These are phyloP conservation scores for Cunninghamia lanceolata DNA, from an alignment of 75 land plant species.

Conservation along the genomic window DNA sequence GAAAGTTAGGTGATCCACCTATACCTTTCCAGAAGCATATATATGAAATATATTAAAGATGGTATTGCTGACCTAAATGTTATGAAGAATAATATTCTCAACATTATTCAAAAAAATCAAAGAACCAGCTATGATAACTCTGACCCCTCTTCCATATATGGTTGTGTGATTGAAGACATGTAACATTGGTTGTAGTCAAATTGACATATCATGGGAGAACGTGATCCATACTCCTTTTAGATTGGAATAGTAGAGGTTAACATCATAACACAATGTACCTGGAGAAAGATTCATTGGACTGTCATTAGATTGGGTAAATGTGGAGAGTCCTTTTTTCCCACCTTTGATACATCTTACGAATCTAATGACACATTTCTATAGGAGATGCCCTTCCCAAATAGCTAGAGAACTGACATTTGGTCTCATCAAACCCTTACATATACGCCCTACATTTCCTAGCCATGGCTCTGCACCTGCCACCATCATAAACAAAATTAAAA, in stretches of 20 bases:
- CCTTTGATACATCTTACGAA: slow-evolving; percentile 25
- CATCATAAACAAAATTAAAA: no score
- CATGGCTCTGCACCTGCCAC: no score
- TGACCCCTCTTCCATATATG: slow-evolving; percentile 34
- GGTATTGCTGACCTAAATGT: slow-evolving; percentile 27
- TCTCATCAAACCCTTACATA: slow-evolving; percentile 16
- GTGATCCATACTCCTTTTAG: slow-evolving; percentile 31
- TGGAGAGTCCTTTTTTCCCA: slow-evolving; percentile 18
- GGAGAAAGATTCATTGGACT: slow-evolving; percentile 10
- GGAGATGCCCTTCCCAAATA: slow-evolving; percentile 16
- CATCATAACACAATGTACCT: slow-evolving; percentile 34
- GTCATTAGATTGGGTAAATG: slow-evolving; percentile 24
- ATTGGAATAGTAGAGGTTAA: not conserved
- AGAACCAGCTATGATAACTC: slow-evolving; percentile 17
- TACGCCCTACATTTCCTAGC: no score
- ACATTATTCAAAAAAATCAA: slow-evolving; percentile 19
- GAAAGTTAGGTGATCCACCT: slow-evolving; percentile 43
- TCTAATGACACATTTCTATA: slow-evolving; percentile 15
- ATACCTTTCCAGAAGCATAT: slow-evolving; percentile 12
- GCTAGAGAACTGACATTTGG: slow-evolving; percentile 26
- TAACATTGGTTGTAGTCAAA: slow-evolving; percentile 22
- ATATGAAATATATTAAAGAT: slow-evolving; percentile 38
- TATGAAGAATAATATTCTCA: slow-evolving; percentile 33
- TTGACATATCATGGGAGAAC: slow-evolving; percentile 20
- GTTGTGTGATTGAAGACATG: slow-evolving; percentile 31